Percentiles rank a stretch among this genome's conserved stretches.
Evolutionary conservation across 1,284 basidiomycete species (phyloP).

Genomic region (Leccinum subfulvum): DNA sequence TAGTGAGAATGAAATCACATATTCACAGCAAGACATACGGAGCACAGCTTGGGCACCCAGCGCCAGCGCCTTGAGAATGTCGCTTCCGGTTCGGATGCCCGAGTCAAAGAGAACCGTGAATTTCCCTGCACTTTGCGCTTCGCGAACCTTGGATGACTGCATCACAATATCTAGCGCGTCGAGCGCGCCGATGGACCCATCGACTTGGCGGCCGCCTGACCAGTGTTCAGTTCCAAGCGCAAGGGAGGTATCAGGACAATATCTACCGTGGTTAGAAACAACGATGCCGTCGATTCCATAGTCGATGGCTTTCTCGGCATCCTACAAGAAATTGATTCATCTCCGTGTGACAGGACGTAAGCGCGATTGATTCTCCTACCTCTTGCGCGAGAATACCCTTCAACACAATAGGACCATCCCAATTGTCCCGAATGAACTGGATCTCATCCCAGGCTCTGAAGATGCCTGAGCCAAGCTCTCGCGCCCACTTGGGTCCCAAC

Average conservation of each 20-base stretch:
- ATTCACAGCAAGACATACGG: slow-evolving; percentile 37
- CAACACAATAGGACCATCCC: slow-evolving; percentile 68
- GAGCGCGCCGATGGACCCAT: slow-evolving; percentile 73
- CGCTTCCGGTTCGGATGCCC: slow-evolving; percentile 72
- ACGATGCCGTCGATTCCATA: slow-evolving; percentile 73
- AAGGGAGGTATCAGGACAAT: neutral
- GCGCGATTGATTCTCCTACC: slow-evolving; percentile 27
- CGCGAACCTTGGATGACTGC: slow-evolving; percentile 53
- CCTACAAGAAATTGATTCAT: slow-evolving; percentile 38
- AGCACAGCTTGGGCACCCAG: slow-evolving; percentile 66
- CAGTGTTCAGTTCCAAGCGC: neutral
- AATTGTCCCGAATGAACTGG: slow-evolving; percentile 58
- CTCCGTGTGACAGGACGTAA: neutral
- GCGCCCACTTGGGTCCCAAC: slow-evolving; percentile 55
- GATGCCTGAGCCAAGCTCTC: slow-evolving; percentile 55
- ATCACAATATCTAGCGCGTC: slow-evolving; percentile 66
- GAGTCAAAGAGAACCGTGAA: slow-evolving; percentile 79
- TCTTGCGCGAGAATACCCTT: slow-evolving; percentile 65
- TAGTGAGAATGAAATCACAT: neutral
- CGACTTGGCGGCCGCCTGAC: slow-evolving; percentile 75
- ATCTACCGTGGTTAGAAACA: slow-evolving; percentile 77
- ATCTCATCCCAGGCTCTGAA: slow-evolving; percentile 68
- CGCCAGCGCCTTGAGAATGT: slow-evolving; percentile 76
- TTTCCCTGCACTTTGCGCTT: slow-evolving; percentile 55
- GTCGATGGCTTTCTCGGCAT: slow-evolving; percentile 68